Conservation (phyloP, 371 early-diverging fungal species). For the Capniomyces stellatus region DNA sequence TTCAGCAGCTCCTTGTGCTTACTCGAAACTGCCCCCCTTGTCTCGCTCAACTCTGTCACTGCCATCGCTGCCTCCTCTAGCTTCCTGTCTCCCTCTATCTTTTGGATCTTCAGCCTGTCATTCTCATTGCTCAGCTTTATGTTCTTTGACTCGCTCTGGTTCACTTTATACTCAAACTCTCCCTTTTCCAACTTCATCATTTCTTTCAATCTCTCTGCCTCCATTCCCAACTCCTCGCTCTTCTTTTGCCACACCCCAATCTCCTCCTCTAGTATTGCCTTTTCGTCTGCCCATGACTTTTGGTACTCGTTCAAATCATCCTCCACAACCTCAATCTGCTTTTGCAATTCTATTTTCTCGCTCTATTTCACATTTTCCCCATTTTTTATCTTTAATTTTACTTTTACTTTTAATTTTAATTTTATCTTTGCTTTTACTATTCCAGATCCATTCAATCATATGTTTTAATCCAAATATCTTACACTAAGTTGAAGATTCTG, state of each 20-base stretch:
- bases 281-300: slow-evolving; percentile 3
- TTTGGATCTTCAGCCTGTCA: too few species aligned
- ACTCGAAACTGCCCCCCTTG: too few species aligned
- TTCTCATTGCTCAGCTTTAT: too few species aligned
- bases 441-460: neutral
- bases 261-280: neutral
- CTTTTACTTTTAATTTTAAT: neutral
- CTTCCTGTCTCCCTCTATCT: too few species aligned
- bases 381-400: neutral
- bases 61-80: too few species aligned
- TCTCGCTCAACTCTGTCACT: too few species aligned
- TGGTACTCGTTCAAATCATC: slow-evolving; percentile 1
- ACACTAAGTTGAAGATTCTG: neutral
- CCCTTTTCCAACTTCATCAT: too few species aligned
- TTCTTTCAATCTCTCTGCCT: too few species aligned
- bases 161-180: too few species aligned
- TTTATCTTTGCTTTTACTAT: too few species aligned
- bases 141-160: too few species aligned
- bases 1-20: too few species aligned
- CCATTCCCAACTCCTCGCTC: neutral
- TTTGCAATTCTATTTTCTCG: neutral
- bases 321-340: neutral
- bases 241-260: neutral
- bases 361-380: neutral
- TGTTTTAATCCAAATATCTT: neutral